phyloP scores from a whole-genome alignment of 768 basidiomycete species.

The Rhizopogon rudus region DNA sequence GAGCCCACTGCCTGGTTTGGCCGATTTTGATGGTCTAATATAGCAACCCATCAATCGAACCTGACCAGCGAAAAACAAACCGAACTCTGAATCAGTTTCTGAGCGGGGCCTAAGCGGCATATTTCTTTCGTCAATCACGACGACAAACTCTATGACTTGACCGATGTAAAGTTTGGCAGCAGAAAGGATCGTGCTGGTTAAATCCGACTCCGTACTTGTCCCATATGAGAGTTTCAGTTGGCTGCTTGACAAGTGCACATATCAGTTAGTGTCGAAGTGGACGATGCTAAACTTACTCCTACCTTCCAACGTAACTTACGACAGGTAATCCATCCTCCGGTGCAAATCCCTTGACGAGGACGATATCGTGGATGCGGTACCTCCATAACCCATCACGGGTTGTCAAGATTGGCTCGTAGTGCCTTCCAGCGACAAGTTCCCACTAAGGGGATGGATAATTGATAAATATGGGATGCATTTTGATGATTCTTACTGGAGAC shows the following conservation, averaged over 20 bases:
- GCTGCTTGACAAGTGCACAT: neutral
- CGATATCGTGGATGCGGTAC: conserved; percentile 3
- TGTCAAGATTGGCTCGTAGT: conserved; percentile 6
- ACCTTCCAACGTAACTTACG: conserved; percentile 1
- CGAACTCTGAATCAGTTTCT: too few species aligned
- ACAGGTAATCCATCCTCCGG: conserved; percentile 5
- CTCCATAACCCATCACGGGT: conserved; percentile 7
- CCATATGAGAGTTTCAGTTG: neutral
- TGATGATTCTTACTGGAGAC: neutral
- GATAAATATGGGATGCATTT: too few species aligned
- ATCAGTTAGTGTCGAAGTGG: neutral
- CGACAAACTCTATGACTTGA: neutral
- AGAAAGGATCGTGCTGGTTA: conserved; percentile 7
- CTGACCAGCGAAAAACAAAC: too few species aligned
- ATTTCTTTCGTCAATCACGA: conserved; percentile 3
- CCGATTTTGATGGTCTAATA: too few species aligned
- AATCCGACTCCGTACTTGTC: conserved; percentile 9
- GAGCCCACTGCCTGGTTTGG: too few species aligned
- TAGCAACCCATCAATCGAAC: too few species aligned
- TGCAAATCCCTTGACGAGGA: conserved; percentile 6
- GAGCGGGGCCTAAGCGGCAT: neutral
- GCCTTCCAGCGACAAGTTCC: neutral
- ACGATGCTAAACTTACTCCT: neutral
- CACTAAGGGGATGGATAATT: neutral
- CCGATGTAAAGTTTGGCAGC: neutral